Conservation (phyloP, 1,284 basidiomycete genomes). For the Sporisorium graminicola region DNA sequence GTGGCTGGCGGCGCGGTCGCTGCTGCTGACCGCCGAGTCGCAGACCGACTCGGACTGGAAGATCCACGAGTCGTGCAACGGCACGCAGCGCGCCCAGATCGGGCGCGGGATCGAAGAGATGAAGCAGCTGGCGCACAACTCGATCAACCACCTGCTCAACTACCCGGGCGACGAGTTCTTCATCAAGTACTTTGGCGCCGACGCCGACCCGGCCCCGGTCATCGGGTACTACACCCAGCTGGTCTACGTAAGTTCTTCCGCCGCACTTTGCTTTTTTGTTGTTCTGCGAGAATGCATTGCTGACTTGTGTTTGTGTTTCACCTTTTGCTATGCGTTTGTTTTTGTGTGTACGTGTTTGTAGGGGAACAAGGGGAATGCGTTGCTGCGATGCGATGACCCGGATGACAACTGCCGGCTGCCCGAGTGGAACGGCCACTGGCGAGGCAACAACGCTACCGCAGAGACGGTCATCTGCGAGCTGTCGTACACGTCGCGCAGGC, state of each 20-base stretch:
- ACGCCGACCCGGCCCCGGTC: slow-evolving; percentile 56
- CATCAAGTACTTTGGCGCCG: slow-evolving; percentile 70
- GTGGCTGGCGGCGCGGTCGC: no score
- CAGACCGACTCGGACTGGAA: slow-evolving; percentile 49
- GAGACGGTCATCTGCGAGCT: slow-evolving; percentile 70
- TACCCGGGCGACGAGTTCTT: slow-evolving; percentile 68
- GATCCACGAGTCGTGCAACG: slow-evolving; percentile 71
- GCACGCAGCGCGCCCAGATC: slow-evolving; percentile 69
- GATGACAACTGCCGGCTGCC: slow-evolving; percentile 69
- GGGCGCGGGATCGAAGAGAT: slow-evolving; percentile 68
- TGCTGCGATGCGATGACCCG: slow-evolving; percentile 70
- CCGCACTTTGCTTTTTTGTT: no score
- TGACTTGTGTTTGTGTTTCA: no score
- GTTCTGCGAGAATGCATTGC: no score
- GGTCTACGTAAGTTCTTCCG: slow-evolving; percentile 33
- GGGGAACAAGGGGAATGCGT: slow-evolving; percentile 41
- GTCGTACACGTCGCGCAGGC: slow-evolving; percentile 45
- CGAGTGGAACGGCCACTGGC: slow-evolving; percentile 71
- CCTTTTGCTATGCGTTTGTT: no score
- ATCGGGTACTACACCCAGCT: slow-evolving; percentile 68
- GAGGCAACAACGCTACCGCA: slow-evolving; percentile 71
- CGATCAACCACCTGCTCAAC: slow-evolving; percentile 68
- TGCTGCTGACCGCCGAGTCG: background rate
- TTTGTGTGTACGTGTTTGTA: background rate
- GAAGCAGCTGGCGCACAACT: slow-evolving; percentile 62